Base-by-base conservation (phyloP, 139 green algal species). In the Tetradesmus obliquus region DNA sequence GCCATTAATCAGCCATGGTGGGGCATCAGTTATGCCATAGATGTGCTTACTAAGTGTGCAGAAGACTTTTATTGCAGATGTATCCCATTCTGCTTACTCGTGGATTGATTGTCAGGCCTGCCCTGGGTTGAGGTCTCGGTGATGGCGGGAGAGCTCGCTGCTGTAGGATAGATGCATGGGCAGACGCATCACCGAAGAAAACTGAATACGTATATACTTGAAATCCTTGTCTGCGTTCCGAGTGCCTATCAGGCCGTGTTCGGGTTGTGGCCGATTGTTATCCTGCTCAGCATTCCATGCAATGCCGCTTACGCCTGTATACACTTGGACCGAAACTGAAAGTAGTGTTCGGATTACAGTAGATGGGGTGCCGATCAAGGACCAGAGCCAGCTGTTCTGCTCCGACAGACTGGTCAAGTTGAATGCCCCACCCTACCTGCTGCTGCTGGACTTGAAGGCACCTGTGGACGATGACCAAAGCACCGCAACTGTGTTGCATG, bases 331-430 rank as follows among this genome's bases (percentile, higher is more conserved):
- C 1, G 91, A 97, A 81, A 96, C 93, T 0, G 94, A 96, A 12
- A 74, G 55, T 0, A 53, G 62, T 2, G 4, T 97, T n/a, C 89
- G 91, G 20, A 92, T 96, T 0, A 72, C 55, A 3, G 92, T 97
- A 20, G n/a, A 94, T 2, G 66, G 87, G 89, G n/a, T 93, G 91
- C 15, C 87, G 91, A 45, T 85, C 79, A 80, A 95, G 32, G 89
- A 92, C 22, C 89, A 95, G 15, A 85, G 91, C 0, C 94, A 96
- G 69, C 91, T 97, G 53, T 95, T 95, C 32, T 93, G 93, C 19
- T 95, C 94, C 4, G 94, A 96, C 74, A 83, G 85, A 3, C 86
- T 97, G 85, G 86, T 97, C 79, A 97, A 97, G 69, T 85, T 97
- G 72, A 96, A 95, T 92, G 93, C 88, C 5, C 80, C 92, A 55